Evolutionary conservation across 768 basidiomycete genomes (phyloP).

Genomic region (Psilocybe cyanescens): DNA sequence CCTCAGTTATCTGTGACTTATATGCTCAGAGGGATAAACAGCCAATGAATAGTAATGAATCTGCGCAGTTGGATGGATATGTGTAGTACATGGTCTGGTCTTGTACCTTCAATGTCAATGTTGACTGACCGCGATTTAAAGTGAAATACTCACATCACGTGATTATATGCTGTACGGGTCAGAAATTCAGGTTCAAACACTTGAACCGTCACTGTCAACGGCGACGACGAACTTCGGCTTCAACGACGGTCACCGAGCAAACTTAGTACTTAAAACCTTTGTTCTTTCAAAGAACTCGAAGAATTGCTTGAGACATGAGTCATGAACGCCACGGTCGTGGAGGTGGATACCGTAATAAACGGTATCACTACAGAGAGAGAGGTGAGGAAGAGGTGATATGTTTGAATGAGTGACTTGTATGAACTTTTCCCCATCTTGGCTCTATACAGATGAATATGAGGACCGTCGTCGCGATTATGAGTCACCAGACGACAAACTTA

Average conservation of each 20-base stretch:
- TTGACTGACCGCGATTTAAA: too few species aligned
- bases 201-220: constrained; percentile 1
- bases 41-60: too few species aligned
- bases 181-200: neutral
- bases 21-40: too few species aligned
- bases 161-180: neutral
- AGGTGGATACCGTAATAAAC: constrained; percentile 41
- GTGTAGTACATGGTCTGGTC: too few species aligned
- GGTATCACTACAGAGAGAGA: constrained; percentile 44
- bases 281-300: neutral
- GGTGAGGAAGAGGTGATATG: constrained; percentile 45
- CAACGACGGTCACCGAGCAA: neutral
- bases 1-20: too few species aligned
- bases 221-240: neutral
- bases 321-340: constrained; percentile 59
- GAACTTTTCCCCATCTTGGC: constrained; percentile 15
- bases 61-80: too few species aligned
- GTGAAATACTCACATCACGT: neutral
- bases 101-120: too few species aligned
- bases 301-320: constrained; percentile 46
- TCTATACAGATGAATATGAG: constrained; percentile 63
- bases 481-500: constrained; percentile 74
- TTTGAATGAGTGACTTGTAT: constrained; percentile 20
- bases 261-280: neutral
- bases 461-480: constrained; percentile 71